Conservation (phyloP, 371 early-diverging fungal genomes). For the Circinella umbellata region DNA sequence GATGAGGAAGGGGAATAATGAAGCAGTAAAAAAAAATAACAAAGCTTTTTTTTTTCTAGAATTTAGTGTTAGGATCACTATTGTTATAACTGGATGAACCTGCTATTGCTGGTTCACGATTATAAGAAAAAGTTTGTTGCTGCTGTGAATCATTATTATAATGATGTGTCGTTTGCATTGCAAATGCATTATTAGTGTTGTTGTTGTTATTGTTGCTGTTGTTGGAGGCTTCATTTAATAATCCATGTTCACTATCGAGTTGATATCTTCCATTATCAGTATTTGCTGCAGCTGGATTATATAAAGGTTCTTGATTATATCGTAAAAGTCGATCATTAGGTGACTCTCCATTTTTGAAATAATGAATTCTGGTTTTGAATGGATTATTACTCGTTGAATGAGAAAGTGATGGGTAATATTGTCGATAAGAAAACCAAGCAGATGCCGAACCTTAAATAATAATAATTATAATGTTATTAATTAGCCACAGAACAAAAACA, state of each 20-base stretch:
- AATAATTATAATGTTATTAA: neutral
- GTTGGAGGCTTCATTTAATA: neutral
- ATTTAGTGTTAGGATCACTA: too few relatives aligned
- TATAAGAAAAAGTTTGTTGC: neutral
- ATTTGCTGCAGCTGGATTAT: neutral
- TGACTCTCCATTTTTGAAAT: neutral
- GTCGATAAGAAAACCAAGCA: constrained; percentile 27
- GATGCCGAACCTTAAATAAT: constrained; percentile 25
- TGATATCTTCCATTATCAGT: neutral
- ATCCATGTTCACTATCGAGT: constrained; percentile 1
- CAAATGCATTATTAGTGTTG: neutral
- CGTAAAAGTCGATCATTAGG: neutral
- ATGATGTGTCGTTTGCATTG: constrained; percentile 1
- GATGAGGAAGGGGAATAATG: neutral
- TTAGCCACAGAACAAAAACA: neutral
- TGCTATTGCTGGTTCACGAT: neutral
- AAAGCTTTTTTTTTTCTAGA: too few relatives aligned
- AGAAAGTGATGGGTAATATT: constrained; percentile 22
- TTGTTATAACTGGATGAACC: neutral
- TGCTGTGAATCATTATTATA: neutral
- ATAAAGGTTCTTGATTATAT: neutral
- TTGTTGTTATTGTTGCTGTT: too few relatives aligned
- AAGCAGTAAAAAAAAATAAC: too few relatives aligned
- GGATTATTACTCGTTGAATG: constrained; percentile 21
- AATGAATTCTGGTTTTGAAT: constrained; percentile 8